Evolutionary conservation across 495 filamentous ascomycete species (phyloP), one percentile per base, ranked within the genome.

Genomic region (Aspergillus saccharolyticus): DNA sequence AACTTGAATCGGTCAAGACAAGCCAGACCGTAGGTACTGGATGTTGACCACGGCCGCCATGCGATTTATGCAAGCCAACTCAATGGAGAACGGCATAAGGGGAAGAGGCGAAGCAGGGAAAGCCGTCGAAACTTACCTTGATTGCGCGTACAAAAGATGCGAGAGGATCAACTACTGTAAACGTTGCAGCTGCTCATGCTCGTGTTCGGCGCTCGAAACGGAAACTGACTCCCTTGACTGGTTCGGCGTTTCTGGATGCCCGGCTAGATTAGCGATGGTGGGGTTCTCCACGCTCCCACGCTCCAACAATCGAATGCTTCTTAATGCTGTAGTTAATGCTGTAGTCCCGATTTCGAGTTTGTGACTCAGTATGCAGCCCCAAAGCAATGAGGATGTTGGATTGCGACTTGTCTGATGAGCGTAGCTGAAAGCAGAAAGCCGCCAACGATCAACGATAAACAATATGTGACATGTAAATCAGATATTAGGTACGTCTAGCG

Each of bases 101-200:
- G 57, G 52, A 44, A 49, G 14, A 42, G 17, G 30, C 49, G n/a
- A 50, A 50, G 52, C 7, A 45, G 14, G 25, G 18, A 42, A 53
- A 60, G 53, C 56, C n/a, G 42, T 44, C 43, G 16, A 42, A 58
- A 46, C 69, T 74, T 65, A 74, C 72, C 67, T 64, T 25, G 39
- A 52, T 63, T 57, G 63, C 64, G 63, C 63, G 61, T 64, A 61
- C 69, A 76, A 71, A 70, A 64, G 49, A 39, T 53, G 17, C 44
- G 33, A 52, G 53, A 62, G 47, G 62, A 64, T 58, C 63, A 61
- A 54, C 51, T 44, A 39, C 43, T 47, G 60, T 62, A 72, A 68
- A 71, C 62, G 65, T 61, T 65, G 63, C 56, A 56, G 42, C 57
- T 70, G 63, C 61, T 58, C 68, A 74, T 74, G 62, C 70, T 71